Base-by-base conservation (phyloP, 768 basidiomycete species). In the Mycena metata region DNA sequence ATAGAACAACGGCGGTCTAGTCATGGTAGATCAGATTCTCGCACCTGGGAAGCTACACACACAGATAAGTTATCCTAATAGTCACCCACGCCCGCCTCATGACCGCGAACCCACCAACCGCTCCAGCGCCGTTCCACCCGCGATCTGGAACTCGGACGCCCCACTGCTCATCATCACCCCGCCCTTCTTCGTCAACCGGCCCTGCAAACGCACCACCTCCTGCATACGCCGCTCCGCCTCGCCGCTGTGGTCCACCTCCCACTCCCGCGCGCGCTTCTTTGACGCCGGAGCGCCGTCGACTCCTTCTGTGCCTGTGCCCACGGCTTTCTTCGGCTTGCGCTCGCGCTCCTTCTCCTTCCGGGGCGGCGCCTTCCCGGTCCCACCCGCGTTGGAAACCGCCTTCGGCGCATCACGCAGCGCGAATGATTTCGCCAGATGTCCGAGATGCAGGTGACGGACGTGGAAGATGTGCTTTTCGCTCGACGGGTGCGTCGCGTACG, bases 381-480 rank as follows among this genome's bases (percentile, higher is more conserved):
- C 68, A 8, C 70, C 74, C 19, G 74, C 74, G 21, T 69, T 75
- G 56, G 82, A 84, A 46, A 86, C 84, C 23, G 83, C 73, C 60
- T 81, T 86, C 1, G 96, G 95, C 11, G 96, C 92, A 33, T 96
- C 96, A 35, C 96, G 92, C 70, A 96, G 83, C 1, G 93, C 94
- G 74, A 97, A 97, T 1, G 95, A 89, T 79, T 97, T 96, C 17
- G 96, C 95, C 51, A 95, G 80, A 82, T 99, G 98, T 2, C 98
- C 98, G 49, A 98, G 86, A 76, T 99, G 98, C 11, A 99, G 85
- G 76, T 97, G 89, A 17, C 93, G 92, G 66, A 98, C 90, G 79
- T 99, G 96, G 84, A 99, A 99, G 59, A 99, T 94, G 71, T 95
- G 91, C 76, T 99, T 99, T 79, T 99, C 98, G 67, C 91, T 90